These are phyloP conservation scores for Trichoderma sp. DNA, from an alignment of 2,329 filamentous ascomycete genomes.

Conservation along the genomic window DNA sequence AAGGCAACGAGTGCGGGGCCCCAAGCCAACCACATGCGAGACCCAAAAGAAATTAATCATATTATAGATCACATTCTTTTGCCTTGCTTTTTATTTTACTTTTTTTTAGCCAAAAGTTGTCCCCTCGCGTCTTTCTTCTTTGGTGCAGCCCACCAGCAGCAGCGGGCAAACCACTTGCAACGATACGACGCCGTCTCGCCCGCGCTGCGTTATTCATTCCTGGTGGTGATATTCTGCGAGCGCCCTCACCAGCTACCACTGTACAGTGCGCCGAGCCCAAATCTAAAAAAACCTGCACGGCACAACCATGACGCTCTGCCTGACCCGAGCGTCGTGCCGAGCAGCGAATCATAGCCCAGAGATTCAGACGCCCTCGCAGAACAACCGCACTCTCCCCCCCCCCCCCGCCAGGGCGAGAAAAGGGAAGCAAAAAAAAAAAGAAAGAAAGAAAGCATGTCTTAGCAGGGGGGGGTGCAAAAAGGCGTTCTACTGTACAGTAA, in stretches of 20 bases:
- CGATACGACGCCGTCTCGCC: neutral
- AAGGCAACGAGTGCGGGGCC: slow-evolving; percentile 5
- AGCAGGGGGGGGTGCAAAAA: neutral
- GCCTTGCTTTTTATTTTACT: slow-evolving; percentile 6
- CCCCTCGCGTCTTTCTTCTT: slow-evolving; percentile 5
- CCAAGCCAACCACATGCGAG: neutral
- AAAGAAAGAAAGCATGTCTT: neutral
- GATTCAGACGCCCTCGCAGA: neutral
- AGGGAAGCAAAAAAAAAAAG: no score
- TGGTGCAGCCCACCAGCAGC: neutral
- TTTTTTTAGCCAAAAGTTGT: slow-evolving; percentile 2
- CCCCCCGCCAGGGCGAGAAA: no score
- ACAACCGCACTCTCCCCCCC: neutral
- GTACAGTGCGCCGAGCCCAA: neutral
- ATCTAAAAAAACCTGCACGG: neutral
- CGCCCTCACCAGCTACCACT: neutral
- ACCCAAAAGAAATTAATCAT: slow-evolving; percentile 4
- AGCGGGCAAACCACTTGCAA: neutral
- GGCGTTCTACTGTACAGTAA: no score
- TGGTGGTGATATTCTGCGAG: neutral
- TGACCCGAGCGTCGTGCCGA: neutral
- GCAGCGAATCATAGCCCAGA: neutral
- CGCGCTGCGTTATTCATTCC: neutral
- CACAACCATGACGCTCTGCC: neutral
- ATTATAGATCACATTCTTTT: neutral